Base-by-base conservation (phyloP, 2,329 filamentous ascomycete species). In the Fusarium hainanense region DNA sequence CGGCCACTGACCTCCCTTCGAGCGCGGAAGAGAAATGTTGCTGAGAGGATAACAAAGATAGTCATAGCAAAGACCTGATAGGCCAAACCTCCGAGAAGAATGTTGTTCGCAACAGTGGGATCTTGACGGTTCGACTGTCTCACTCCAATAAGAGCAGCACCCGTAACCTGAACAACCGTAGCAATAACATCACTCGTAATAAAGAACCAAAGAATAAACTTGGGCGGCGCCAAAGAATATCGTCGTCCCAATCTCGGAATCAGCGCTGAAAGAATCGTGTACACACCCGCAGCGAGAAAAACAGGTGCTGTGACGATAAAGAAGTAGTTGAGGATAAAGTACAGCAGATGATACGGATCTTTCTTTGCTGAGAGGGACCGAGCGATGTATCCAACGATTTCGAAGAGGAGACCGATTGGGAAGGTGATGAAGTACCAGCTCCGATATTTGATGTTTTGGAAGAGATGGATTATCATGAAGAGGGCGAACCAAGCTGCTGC, bases 271-370 rank as follows among this genome's bases (percentile, higher is more conserved):
- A 88, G 79, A 48, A 86, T 78, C n/a, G 84, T 84, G 79, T 88
- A 89, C 51, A 88, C 84, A 0, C 82, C 82, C 0, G 87, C 87
- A 18, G 84, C 82, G 76, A 88, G 83, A 71, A 88, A 86, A 40
- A 89, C 87, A 2, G 87, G 87, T 0, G 86, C 86, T 0, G 85
- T 84, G 64, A 89, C 86, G 75, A 89, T 87, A 79, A 87, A 87
- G 80, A 89, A 89, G 79, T 88, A 88, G 72, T 87, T 85, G 47
- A 87, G 77, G 41, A 89, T 85, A 68, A 88, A 89, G 79, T 83
- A 88, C 40, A 83, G 77, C 18, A 88, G 79, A 63, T 83, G 79
- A 74, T 88, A 88, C 0, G 86, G 86, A 64, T 87, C 80, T 46
- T 82, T 77, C 67, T 82, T 80, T 27, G 83, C 79, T 2, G 82